Conservation (phyloP, 1,284 basidiomycete species). For the Tilletia horrida region DNA sequence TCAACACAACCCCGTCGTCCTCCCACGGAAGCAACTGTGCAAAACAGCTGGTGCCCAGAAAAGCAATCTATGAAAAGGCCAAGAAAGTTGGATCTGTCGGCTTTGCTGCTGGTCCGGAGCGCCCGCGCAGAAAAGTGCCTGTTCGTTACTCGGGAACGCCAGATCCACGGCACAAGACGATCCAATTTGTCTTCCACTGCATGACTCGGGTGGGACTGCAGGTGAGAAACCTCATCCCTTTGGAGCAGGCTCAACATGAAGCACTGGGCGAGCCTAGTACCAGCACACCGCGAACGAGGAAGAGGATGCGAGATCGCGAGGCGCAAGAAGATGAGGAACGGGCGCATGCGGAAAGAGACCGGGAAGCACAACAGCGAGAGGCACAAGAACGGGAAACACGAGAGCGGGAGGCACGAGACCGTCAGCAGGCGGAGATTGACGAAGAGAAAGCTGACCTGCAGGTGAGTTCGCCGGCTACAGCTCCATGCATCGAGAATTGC, state of each 20-base stretch:
- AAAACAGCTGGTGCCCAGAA: background rate
- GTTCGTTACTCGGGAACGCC: background rate
- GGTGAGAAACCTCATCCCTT: background rate
- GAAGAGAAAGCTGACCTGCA: too few species aligned
- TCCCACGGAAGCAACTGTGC: background rate
- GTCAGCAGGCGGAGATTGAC: too few species aligned
- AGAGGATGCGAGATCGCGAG: background rate
- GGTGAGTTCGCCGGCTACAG: too few species aligned
- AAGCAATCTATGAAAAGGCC: conserved; percentile 3
- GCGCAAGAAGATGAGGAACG: background rate
- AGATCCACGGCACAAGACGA: background rate
- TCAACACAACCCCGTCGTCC: background rate
- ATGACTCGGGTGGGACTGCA: background rate
- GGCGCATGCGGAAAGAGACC: background rate
- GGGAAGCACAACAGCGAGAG: background rate
- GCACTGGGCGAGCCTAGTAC: background rate
- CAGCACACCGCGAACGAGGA: background rate
- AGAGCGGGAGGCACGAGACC: too few species aligned
- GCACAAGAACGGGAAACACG: background rate
- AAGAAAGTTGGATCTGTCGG: background rate
- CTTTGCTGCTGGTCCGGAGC: background rate
- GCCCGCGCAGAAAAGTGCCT: background rate
- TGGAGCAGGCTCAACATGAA: background rate
- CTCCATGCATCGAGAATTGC: too few species aligned
- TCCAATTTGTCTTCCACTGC: background rate